phyloP scores from a whole-genome alignment of 179 eudicot species.

The Actinidia chinensis region DNA sequence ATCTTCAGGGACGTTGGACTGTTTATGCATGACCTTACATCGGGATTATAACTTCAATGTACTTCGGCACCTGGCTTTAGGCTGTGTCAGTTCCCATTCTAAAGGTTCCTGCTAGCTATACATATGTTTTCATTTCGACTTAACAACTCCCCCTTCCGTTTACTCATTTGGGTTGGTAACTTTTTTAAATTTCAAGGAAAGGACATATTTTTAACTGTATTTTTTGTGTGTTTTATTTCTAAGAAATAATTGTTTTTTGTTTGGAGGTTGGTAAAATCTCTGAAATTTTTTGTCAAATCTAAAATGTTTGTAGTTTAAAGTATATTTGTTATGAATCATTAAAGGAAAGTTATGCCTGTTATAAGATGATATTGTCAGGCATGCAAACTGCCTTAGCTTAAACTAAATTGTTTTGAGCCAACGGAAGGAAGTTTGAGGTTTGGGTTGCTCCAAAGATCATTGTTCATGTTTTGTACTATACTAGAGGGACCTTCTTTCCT shows the following conservation, averaged over 20 bases:
- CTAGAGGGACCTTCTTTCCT: no score
- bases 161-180: background rate
- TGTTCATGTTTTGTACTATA: background rate
- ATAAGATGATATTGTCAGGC: background rate
- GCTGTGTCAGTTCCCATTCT: no score
- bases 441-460: background rate
- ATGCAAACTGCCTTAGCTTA: background rate
- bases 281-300: background rate
- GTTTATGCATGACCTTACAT: no score
- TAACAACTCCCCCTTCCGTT: background rate
- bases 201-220: background rate
- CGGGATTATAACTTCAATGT: no score
- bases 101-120: background rate
- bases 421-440: background rate
- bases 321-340: constrained; percentile 2
- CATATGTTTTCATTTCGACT: background rate
- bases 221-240: background rate
- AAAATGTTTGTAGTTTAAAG: background rate
- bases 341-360: background rate
- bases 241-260: background rate
- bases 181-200: background rate
- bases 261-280: background rate
- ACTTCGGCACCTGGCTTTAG: no score
- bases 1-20: no score
- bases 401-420: background rate